Base-by-base conservation (phyloP, 78 protist species). In the Bigelowiella natans region DNA sequence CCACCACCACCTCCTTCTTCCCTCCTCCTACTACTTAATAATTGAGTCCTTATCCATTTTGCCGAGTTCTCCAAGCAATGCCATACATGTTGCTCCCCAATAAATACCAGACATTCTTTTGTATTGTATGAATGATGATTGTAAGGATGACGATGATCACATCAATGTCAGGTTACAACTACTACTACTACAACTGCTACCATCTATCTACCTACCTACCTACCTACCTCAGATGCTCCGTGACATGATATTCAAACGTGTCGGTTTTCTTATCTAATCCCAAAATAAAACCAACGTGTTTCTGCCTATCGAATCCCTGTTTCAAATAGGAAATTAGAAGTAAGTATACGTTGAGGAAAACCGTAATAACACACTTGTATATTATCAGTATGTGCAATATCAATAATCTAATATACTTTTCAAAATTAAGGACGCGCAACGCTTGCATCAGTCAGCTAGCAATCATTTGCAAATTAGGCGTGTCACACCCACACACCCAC, bases 1-100 rank as follows among this genome's bases (percentile, higher is more conserved):
- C 29, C 85, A 88, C n/a, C 26, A 88, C 18, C 7, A 89, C 31
- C 88, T n/a, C 18, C 88, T 90, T 28, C 28, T 63, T 18, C 26
- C 29, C 28, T 63, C 26, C n/a, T n/a, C n/a, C 73, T 51, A 18
- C 18, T 7, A 97, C 18, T 31, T 37, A 1, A 93, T 64, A 36
- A 97, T 85, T 7, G 83, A 93, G 0, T 92, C 96, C 39, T 31
- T 73, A 40, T 95, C 91, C 94, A 95, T 85, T 51, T 85, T 83
- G 38, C 89, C 92, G 18, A 87, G 87, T 7, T 88, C 36, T 1
- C 87, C 89, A 85, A 97, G 0, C 26, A 97, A 39, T 36, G 85
- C 39, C 40, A 98, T 85, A 37, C 97, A 96, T 0, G 95, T 86
- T 36, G 94, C 82, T 1, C 98, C 98, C 99, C 99, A 98, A 89